These are phyloP conservation scores for Lomentospora prolificans DNA, from an alignment of 2,329 filamentous ascomycete genomes.

Conservation along the genomic window DNA sequence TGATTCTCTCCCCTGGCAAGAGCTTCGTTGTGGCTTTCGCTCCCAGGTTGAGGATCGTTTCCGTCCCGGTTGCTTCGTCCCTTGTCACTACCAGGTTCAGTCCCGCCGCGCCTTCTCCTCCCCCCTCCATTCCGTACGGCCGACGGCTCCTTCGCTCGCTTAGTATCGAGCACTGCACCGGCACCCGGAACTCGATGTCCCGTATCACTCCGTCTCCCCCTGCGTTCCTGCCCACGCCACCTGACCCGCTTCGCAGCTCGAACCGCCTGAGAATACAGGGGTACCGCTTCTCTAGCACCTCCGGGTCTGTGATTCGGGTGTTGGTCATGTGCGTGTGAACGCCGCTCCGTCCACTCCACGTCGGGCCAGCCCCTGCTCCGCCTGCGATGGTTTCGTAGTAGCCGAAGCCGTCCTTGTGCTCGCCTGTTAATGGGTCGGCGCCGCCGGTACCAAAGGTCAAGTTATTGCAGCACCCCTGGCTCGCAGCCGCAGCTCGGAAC, in stretches of 20 bases:
- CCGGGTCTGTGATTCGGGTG: slow-evolving; percentile 57
- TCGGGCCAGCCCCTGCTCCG: slow-evolving; percentile 27
- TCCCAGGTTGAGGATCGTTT: slow-evolving; percentile 40
- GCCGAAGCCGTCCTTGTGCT: slow-evolving; percentile 31
- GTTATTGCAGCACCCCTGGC: slow-evolving; percentile 69
- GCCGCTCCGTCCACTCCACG: slow-evolving; percentile 31
- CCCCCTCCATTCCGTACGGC: slow-evolving; percentile 67
- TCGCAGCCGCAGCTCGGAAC: slow-evolving; percentile 61
- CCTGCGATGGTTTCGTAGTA: slow-evolving; percentile 27
- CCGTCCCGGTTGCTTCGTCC: slow-evolving; percentile 19
- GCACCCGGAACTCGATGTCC: slow-evolving; percentile 73
- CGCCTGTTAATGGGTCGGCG: slow-evolving; percentile 45
- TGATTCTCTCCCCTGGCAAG: slow-evolving; percentile 48
- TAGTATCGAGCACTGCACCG: slow-evolving; percentile 69
- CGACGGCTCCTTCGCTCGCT: slow-evolving; percentile 66
- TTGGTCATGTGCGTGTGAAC: slow-evolving; percentile 58
- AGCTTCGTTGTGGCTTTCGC: slow-evolving; percentile 53
- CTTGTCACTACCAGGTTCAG: slow-evolving; percentile 36
- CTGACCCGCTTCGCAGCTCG: slow-evolving; percentile 50
- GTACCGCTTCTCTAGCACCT: slow-evolving; percentile 44
- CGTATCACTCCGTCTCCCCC: slow-evolving; percentile 68
- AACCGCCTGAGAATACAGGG: slow-evolving; percentile 66
- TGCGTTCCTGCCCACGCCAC: slow-evolving; percentile 53
- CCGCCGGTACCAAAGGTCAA: slow-evolving; percentile 64
- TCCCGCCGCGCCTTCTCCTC: slow-evolving; percentile 57